A percentile compares a stretch with the other conserved stretches of the same genome.
Evolutionary conservation across 2,329 filamentous ascomycete species (phyloP).

Genomic region (Exophiala viscosa): DNA sequence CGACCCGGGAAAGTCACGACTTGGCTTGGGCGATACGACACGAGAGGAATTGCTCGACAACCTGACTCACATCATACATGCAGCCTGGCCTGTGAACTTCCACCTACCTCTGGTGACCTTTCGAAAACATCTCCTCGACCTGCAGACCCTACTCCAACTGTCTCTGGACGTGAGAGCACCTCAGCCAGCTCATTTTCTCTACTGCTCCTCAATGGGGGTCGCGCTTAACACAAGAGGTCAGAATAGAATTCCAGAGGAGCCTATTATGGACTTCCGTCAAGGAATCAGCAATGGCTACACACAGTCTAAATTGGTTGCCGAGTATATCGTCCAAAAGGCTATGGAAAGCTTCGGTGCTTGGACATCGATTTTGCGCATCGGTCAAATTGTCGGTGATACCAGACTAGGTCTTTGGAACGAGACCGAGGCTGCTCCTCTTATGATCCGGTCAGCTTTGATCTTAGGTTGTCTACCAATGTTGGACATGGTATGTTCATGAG

Average conservation of each 20-base stretch:
- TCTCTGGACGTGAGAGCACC: conserved; percentile 32
- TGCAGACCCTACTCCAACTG: conserved; percentile 49
- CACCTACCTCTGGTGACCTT: conserved; percentile 55
- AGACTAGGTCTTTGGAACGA: conserved; percentile 48
- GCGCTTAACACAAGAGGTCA: conserved; percentile 30
- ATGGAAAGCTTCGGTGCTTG: conserved; percentile 29
- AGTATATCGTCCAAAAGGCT: conserved; percentile 44
- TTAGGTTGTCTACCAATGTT: conserved; percentile 46
- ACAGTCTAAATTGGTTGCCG: conserved; percentile 56
- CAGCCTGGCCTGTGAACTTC: conserved; percentile 68
- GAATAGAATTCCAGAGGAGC: conserved; percentile 6
- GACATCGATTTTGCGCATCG: conserved; percentile 41
- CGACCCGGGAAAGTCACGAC: too few species aligned
- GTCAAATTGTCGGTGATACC: conserved; percentile 51
- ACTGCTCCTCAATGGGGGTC: conserved; percentile 50
- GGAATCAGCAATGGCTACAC: conserved; percentile 52
- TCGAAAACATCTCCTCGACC: conserved; percentile 48
- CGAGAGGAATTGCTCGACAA: not conserved
- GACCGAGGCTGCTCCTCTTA: conserved; percentile 51
- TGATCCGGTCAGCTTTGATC: conserved; percentile 35
- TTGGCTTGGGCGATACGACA: not conserved
- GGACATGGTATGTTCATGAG: conserved; percentile 34
- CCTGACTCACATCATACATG: conserved; percentile 55
- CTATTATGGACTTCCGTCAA: conserved; percentile 12
- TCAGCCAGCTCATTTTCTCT: conserved; percentile 37